phyloP scores from a whole-genome alignment of 257 asterid genomes.

The Penstemon eatonii region DNA sequence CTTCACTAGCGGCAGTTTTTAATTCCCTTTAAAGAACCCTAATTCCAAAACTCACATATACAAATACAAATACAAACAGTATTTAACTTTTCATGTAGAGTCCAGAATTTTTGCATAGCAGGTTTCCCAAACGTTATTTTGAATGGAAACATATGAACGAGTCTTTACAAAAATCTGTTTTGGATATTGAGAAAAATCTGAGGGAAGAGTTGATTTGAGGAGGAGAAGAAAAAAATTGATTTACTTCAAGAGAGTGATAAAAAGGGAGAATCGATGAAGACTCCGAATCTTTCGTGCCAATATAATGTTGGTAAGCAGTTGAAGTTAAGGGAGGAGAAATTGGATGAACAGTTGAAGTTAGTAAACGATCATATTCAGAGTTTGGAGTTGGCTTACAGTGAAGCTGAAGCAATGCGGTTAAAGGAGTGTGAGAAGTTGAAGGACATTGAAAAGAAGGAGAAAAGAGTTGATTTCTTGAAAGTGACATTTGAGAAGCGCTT shows the following conservation, averaged over 20 bases:
- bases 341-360: slow-evolving; percentile 34
- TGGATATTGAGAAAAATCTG: slow-evolving; percentile 27
- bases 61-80: too few species aligned
- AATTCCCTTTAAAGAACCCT: too few species aligned
- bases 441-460: slow-evolving; percentile 15
- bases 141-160: slow-evolving; percentile 32
- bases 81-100: too few species aligned
- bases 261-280: neutral
- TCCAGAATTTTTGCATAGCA: too few species aligned
- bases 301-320: neutral
- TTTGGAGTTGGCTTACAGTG: slow-evolving; percentile 27
- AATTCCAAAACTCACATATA: too few species aligned
- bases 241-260: slow-evolving; percentile 27
- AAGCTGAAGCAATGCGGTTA: slow-evolving; percentile 19
- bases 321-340: slow-evolving; percentile 31
- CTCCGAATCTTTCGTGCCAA: too few species aligned
- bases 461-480: neutral
- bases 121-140: too few species aligned
- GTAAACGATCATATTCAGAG: slow-evolving; percentile 33
- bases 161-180: slow-evolving; percentile 22
- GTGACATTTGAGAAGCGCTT: neutral
- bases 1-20: too few species aligned
- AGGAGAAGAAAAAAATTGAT: neutral
- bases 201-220: neutral
- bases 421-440: slow-evolving; percentile 24